These are phyloP conservation scores for Ramaria rubella DNA, from an alignment of 768 basidiomycete genomes.

Conservation along the genomic window DNA sequence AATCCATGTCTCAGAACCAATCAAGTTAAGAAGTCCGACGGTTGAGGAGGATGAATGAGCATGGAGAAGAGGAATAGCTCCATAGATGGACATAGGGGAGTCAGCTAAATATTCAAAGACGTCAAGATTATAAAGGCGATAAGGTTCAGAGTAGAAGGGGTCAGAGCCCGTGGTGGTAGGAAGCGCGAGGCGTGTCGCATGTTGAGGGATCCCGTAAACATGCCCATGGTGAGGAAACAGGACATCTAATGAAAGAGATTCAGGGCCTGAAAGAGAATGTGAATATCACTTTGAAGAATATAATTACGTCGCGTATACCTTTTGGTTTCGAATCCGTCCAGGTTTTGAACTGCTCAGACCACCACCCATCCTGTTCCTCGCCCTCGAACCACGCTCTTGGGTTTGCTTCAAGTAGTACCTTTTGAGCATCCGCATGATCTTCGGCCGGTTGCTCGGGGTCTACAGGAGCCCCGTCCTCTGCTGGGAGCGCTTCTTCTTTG, in stretches of 20 bases:
- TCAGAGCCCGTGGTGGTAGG: constrained; percentile 81
- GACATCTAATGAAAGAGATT: constrained; percentile 88
- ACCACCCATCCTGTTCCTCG: constrained; percentile 72
- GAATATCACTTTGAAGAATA: neutral
- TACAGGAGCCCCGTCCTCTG: constrained; percentile 37
- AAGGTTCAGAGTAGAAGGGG: constrained; percentile 79
- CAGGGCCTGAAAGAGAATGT: constrained; percentile 59
- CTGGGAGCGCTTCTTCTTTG: constrained; percentile 44
- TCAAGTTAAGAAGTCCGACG: constrained; percentile 82
- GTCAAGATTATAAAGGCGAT: constrained; percentile 90
- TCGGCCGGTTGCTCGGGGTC: constrained; percentile 15
- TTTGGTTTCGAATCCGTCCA: constrained; percentile 96
- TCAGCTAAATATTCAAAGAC: constrained; percentile 93
- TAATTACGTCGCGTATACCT: constrained; percentile 41
- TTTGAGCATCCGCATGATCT: constrained; percentile 36
- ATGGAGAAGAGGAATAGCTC: constrained; percentile 87
- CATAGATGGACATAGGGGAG: constrained; percentile 77
- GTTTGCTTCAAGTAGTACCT: constrained; percentile 33
- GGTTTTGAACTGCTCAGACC: constrained; percentile 81
- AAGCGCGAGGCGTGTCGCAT: constrained; percentile 83
- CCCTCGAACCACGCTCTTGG: constrained; percentile 77
- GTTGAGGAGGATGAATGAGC: constrained; percentile 85
- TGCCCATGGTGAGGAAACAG: constrained; percentile 87
- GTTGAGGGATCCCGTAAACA: constrained; percentile 95
- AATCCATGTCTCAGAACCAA: constrained; percentile 92